Evolutionary conservation across 2,329 filamentous ascomycete species (phyloP).

Genomic region (Aspergillus flavus): DNA sequence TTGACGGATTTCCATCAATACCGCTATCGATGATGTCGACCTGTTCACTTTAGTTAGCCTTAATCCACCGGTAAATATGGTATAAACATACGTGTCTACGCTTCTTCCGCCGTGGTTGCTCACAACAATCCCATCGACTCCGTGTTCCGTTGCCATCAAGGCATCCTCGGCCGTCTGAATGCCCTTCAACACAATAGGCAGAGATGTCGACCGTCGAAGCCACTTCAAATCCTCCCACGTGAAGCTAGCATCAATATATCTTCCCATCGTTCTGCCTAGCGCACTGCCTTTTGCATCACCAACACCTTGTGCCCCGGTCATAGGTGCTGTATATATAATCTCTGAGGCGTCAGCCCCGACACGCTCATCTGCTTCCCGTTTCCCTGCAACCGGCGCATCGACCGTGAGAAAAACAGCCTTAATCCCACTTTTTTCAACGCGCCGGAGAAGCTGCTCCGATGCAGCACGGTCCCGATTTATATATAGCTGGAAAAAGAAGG

Average conservation of each 20-base stretch:
- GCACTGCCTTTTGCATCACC: neutral
- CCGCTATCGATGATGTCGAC: constrained; percentile 48
- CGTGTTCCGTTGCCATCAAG: constrained; percentile 19
- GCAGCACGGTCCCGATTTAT: constrained; percentile 79
- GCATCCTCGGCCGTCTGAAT: constrained; percentile 22
- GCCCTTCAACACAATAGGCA: constrained; percentile 21
- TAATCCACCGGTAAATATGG: neutral
- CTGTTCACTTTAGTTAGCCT: constrained; percentile 13
- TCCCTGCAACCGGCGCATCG: constrained; percentile 85
- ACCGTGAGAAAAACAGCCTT: constrained; percentile 86
- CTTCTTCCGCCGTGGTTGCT: constrained; percentile 59
- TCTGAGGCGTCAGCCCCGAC: constrained; percentile 1
- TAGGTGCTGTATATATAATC: constrained; percentile 2
- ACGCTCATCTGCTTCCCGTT: constrained; percentile 52
- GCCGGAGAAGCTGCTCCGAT: constrained; percentile 72
- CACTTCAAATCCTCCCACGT: neutral
- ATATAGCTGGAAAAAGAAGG: constrained; percentile 96
- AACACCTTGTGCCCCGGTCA: constrained; percentile 8
- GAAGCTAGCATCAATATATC: neutral
- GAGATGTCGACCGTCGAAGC: constrained; percentile 7
- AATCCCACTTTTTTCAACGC: constrained; percentile 72
- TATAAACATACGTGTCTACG: constrained; percentile 41
- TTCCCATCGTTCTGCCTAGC: neutral
- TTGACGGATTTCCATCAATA: constrained; percentile 53
- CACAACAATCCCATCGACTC: constrained; percentile 51